A percentile compares a stretch with the other conserved stretches of the same genome.
Conservation (phyloP, 2,329 filamentous ascomycete genomes). For the Pseudophaeomoniella oleicola region DNA sequence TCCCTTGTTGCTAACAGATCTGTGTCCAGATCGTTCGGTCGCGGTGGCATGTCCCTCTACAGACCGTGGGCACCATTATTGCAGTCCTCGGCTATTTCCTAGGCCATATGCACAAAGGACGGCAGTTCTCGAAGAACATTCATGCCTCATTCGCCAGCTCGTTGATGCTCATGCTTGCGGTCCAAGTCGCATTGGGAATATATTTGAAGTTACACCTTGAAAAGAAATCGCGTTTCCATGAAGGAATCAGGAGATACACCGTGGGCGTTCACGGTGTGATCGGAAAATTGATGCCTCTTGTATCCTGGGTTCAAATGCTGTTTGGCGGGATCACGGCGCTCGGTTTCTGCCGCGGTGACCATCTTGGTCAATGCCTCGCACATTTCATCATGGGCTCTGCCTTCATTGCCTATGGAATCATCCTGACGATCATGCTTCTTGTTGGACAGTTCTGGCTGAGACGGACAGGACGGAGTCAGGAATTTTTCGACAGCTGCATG, state of each 20-base stretch:
- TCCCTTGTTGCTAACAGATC: no score
- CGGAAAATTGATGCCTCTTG: slow-evolving; percentile 74
- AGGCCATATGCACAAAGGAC: slow-evolving; percentile 78
- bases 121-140: slow-evolving; percentile 69
- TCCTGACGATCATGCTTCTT: slow-evolving; percentile 72
- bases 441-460: slow-evolving; percentile 81
- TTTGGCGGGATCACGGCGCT: slow-evolving; percentile 87
- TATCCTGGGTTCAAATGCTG: slow-evolving; percentile 85
- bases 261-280: slow-evolving; percentile 64
- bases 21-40: slow-evolving; percentile 63
- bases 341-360: slow-evolving; percentile 85
- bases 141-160: slow-evolving; percentile 69
- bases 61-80: slow-evolving; percentile 58
- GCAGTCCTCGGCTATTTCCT: slow-evolving; percentile 79
- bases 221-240: slow-evolving; percentile 54
- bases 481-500: slow-evolving; percentile 87
- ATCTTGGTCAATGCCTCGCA: slow-evolving; percentile 80
- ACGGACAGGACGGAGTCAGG: slow-evolving; percentile 72
- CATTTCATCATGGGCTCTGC: slow-evolving; percentile 99
- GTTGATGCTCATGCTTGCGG: slow-evolving; percentile 64
- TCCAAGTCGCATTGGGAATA: slow-evolving; percentile 65
- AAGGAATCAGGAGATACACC: slow-evolving; percentile 56
- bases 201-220: slow-evolving; percentile 86
- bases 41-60: slow-evolving; percentile 86
- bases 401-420: slow-evolving; percentile 84